Percentiles rank a stretch among this genome's conserved stretches.
Evolutionary conservation across 306 rosid species (phyloP).

Genomic region (Purshia tridentata): DNA sequence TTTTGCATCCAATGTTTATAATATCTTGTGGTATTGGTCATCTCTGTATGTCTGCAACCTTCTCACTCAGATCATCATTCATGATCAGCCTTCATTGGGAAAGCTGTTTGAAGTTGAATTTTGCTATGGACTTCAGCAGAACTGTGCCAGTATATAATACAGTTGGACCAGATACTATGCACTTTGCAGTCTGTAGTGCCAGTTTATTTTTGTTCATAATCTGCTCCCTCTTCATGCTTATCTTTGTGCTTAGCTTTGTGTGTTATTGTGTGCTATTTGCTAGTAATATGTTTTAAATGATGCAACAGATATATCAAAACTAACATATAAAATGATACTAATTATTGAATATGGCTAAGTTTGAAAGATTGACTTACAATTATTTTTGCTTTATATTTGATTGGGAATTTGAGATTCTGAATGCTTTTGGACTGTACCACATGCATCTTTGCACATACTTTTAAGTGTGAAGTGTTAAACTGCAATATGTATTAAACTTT

Average conservation of each 20-base stretch:
- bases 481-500: background rate
- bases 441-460: background rate
- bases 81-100: background rate
- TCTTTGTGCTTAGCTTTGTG: background rate
- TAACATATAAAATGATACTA: background rate
- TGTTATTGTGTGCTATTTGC: constrained; percentile 2
- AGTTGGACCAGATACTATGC: background rate
- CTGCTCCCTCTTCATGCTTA: background rate
- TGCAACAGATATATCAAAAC: background rate
- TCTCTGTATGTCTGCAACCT: background rate
- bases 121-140: background rate
- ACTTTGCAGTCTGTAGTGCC: background rate
- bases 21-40: background rate
- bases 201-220: background rate
- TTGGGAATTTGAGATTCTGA: background rate
- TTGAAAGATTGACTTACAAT: background rate
- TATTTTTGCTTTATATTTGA: background rate
- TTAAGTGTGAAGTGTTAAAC: background rate
- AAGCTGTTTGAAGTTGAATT: background rate
- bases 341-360: background rate
- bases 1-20: background rate
- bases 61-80: background rate
- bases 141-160: background rate
- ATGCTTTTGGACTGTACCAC: background rate
- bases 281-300: background rate